phyloP scores from a whole-genome alignment of 2,329 filamentous ascomycete species.

The Verticillium albo-atrum region DNA sequence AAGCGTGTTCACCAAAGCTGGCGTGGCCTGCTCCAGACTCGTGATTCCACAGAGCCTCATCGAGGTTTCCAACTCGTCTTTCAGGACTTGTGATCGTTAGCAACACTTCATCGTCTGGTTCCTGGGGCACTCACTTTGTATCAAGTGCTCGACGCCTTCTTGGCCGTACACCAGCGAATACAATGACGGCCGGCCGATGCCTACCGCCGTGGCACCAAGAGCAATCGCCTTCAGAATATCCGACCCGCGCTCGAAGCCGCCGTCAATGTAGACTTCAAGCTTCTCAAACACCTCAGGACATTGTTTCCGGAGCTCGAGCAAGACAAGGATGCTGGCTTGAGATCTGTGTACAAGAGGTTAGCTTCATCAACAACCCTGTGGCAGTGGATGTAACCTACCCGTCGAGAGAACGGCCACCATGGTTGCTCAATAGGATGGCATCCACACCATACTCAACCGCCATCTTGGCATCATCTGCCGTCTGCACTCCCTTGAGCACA shows the following conservation, averaged over 20 bases:
- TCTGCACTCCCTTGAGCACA: constrained; percentile 68
- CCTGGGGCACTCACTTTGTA: constrained; percentile 40
- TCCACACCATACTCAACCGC: constrained; percentile 58
- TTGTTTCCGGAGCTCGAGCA: constrained; percentile 59
- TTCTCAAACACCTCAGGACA: constrained; percentile 55
- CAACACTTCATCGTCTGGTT: background rate
- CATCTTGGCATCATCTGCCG: constrained; percentile 55
- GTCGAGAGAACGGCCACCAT: constrained; percentile 57
- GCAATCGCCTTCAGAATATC: constrained; percentile 66
- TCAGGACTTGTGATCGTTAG: constrained; percentile 32
- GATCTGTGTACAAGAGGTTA: background rate
- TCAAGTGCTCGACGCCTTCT: constrained; percentile 48
- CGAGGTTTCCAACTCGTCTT: constrained; percentile 60
- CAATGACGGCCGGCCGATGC: constrained; percentile 57
- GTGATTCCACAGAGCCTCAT: constrained; percentile 40
- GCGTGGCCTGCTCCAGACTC: constrained; percentile 19
- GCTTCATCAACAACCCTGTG: constrained; percentile 31
- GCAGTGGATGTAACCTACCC: constrained; percentile 50
- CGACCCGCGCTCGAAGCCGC: constrained; percentile 60
- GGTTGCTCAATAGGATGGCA: constrained; percentile 66
- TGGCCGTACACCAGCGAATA: constrained; percentile 57
- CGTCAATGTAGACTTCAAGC: constrained; percentile 61
- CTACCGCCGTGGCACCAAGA: constrained; percentile 59
- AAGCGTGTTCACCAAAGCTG: constrained; percentile 23
- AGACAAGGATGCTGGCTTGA: background rate